Base-by-base conservation (phyloP, 441 rosid genomes). In the Erodium moschatum region DNA sequence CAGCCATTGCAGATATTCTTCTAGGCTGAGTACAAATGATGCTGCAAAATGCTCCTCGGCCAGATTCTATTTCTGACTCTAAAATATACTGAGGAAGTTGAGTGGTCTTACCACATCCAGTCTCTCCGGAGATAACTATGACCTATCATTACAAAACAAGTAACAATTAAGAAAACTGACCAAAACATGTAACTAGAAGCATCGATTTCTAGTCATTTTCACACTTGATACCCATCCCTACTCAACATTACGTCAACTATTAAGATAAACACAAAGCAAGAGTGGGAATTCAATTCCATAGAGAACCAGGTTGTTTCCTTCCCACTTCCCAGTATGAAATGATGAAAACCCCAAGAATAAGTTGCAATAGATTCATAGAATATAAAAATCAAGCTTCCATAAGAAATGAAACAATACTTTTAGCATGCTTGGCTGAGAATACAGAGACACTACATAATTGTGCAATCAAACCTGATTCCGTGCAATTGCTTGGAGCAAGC, bases 51-150 rank as follows among this genome's bases (percentile, higher is more conserved):
- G 96, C 97, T 76, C 99, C 99, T 48, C 97, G 94, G 16, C 97
- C 99, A 81, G 92, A 89, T 79, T 94, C 97, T 76, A 91, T 87
- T 84, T 94, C 97, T 65, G 99, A 91, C 82, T 94, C 99, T 76
- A 94, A 77, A 74, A 91, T 81, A 70, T 88, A 91, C 69, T 94
- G 99, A 15, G 99, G 99, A 75, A 94, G 91, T 77, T 94, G 99
- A 78, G 99, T 94, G 78, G 99, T 94, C 84, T 94, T 94, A 29
- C 99, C 99, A 80, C 99, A 94, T 73, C 99, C 97, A 73, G 99
- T 94, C 87, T 94, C 99, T 64, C 99, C 99, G 64, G 99, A 91
- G 79, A 94, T 87, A 29, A 94, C 96, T 69, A 89, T 82, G 58
- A 91, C 99, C 99, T 94, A 76, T 33, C 31, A 77, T 77, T 27